Base-by-base conservation (phyloP, 2,329 filamentous ascomycete species). In the Xylaria hypoxylon region DNA sequence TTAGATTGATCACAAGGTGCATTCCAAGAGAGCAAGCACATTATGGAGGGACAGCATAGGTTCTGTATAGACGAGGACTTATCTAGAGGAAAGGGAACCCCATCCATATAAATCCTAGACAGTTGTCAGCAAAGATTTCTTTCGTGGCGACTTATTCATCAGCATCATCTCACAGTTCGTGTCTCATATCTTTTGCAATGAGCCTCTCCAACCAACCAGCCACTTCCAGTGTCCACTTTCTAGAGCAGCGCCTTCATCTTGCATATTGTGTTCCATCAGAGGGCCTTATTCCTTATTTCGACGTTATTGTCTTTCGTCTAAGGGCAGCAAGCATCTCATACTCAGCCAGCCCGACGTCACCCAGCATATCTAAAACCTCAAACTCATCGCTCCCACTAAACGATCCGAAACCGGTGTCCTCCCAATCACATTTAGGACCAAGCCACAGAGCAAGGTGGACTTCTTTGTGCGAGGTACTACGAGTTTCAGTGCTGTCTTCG, bases 281-380 rank as follows among this genome's bases (percentile, higher is more conserved):
- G 42, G n/a, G n/a, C n/a, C n/a, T n/a, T n/a, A n/a, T n/a, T n/a
- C 19, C 42, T 45, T 24, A 13, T 6, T n/a, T 33, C n/a, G 33
- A 24, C 19, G 33, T n/a, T 24, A 2, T 10, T 7, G 19, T 42
- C 52, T 42, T 58, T 40, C 38, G 60, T 40, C 65, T 56, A 19
- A 71, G 50, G n/a, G 50, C 40, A 15, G 59, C 66, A 35, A 71
- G 64, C 63, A 70, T 70, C 59, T 71, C 70, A 33, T 67, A 71
- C 19, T 67, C 63, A 5, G 47, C 67, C 26, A 69, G 17, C 15
- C 67, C 67, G 17, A 40, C 50, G 17, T 50, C 35, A 31, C 45
- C 22, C 5, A 22, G 57, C 45, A 62, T 56, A 42, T 62, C 63
- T 8, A 62, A 17, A 50, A 64, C 24, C 60, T 71, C 70, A 28